A percentile compares a stretch with the other conserved stretches of the same genome.
Evolutionary conservation across 169 alveolate species (phyloP).

Genomic region (Cryptosporidium canis): DNA sequence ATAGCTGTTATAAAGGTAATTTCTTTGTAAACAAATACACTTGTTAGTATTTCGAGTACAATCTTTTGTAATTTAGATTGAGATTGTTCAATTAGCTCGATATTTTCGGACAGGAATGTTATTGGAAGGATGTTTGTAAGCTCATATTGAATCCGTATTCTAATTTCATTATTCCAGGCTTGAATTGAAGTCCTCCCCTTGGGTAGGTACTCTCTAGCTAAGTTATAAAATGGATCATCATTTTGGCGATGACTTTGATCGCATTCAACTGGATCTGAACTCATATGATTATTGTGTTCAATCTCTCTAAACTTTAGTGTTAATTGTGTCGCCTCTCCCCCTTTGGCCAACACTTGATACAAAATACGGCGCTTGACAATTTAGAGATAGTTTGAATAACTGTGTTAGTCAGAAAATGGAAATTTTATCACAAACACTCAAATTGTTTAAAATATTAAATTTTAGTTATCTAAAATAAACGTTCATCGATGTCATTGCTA

Average conservation of each 20-base stretch:
- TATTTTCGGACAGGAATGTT: conserved; percentile 22
- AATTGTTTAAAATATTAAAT: neutral
- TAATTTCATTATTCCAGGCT: conserved; percentile 45
- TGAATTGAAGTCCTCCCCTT: conserved; percentile 2
- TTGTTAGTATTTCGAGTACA: conserved; percentile 24
- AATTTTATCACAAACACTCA: neutral
- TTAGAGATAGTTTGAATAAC: no score
- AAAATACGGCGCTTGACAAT: neutral
- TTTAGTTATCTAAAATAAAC: neutral
- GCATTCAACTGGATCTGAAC: conserved; percentile 6
- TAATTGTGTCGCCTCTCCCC: neutral
- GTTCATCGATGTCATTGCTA: neutral
- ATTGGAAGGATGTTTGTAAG: conserved; percentile 19
- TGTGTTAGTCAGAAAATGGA: no score
- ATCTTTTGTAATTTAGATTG: conserved; percentile 29
- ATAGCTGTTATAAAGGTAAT: neutral
- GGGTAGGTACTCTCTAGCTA: conserved; percentile 39
- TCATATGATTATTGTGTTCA: neutral
- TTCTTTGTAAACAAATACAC: conserved; percentile 28
- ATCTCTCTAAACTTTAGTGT: neutral
- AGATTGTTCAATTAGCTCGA: neutral
- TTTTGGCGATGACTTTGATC: neutral
- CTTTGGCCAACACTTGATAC: neutral
- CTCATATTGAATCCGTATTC: conserved; percentile 46
- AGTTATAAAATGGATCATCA: neutral